Base-by-base conservation (phyloP, 78 protist species). In the Parvularia atlantis region DNA sequence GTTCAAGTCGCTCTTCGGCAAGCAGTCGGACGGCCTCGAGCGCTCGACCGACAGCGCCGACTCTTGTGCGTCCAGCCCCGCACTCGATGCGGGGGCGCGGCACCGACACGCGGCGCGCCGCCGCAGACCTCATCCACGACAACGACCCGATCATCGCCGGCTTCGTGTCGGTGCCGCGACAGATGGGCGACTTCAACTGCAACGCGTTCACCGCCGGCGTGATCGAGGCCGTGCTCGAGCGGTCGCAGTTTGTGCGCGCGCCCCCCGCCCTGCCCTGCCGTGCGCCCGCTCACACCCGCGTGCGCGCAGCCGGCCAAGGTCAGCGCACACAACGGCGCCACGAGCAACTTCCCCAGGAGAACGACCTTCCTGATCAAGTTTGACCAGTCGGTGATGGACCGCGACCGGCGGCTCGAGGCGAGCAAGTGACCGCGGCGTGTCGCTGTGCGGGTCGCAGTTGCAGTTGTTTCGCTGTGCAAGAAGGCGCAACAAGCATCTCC, bases 141-240 rank as follows among this genome's bases (percentile, higher is more conserved):
- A 40, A 35, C 33, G 73, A 40, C 11, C 75, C 71, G 37, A 33
- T 77, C 7, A 78, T 82, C 37, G 64, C 54, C 53, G 44, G 72
- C 53, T 88, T 56, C 75, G 79, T 88, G 30, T 81, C 84, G n/a
- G 52, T 73, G 26, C 90, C 93, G 52, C 66, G 73, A 33, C 66
- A 69, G n/a, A n/a, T 69, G 16, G 44, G 75, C 43, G 70, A 75
- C 63, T 66, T 87, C 53, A 82, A 82, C 71, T 84, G 93, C 71
- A 87, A 81, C 36, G 78, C 90, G 7, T 88, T 85, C 41, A 81
- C 79, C 26, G 93, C 90, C 24, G 93, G 93, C 36, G 72, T 88
- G 17, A 58, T 85, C 5, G 81, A 83, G 26, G 93, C 90, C 40
- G 69, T 84, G 26, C 65, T 88, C 52, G 86, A 85, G 66, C 71